A percentile compares a stretch with the other conserved stretches of the same genome.
These are phyloP conservation scores for Talaromyces liani DNA, from an alignment of 495 filamentous ascomycete genomes.

Conservation along the genomic window DNA sequence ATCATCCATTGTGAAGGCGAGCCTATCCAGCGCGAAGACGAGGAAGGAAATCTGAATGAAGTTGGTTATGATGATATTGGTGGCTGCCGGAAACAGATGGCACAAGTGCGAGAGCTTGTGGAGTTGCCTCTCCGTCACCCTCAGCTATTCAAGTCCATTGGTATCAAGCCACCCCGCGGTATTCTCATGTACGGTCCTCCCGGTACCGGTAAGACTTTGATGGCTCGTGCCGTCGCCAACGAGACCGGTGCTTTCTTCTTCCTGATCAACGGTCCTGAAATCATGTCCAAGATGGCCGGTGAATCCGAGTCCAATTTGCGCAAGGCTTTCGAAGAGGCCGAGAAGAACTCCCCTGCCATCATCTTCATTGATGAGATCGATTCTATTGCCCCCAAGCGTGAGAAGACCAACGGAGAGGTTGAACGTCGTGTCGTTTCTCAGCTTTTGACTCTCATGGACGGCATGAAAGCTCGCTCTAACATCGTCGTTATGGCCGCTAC, in stretches of 20 bases:
- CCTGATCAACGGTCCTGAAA: conserved; percentile 94
- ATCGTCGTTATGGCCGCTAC: conserved; percentile 99
- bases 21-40: conserved; percentile 96
- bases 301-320: conserved; percentile 99
- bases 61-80: conserved; percentile 99
- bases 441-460: conserved; percentile 97
- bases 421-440: conserved; percentile 99
- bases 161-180: conserved; percentile 99
- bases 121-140: conserved; percentile 94
- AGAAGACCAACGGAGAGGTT: conserved; percentile 92
- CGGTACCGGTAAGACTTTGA: conserved; percentile 99
- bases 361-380: conserved; percentile 99
- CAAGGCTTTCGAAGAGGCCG: conserved; percentile 99
- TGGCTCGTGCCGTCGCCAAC: conserved; percentile 98
- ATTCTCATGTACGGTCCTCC: conserved; percentile 97
- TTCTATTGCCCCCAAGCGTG: conserved; percentile 98
- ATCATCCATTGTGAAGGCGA: conserved; percentile 99
- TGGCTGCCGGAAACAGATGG: conserved; percentile 99
- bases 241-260: conserved; percentile 99
- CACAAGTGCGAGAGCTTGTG: conserved; percentile 96
- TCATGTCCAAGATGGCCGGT: conserved; percentile 99
- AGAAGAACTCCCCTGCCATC: conserved; percentile 94
- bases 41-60: conserved; percentile 98
- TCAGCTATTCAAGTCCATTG: conserved; percentile 99
- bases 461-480: conserved; percentile 99